Conservation (phyloP, 495 filamentous ascomycete genomes). For the Aspergillus asperescens region DNA sequence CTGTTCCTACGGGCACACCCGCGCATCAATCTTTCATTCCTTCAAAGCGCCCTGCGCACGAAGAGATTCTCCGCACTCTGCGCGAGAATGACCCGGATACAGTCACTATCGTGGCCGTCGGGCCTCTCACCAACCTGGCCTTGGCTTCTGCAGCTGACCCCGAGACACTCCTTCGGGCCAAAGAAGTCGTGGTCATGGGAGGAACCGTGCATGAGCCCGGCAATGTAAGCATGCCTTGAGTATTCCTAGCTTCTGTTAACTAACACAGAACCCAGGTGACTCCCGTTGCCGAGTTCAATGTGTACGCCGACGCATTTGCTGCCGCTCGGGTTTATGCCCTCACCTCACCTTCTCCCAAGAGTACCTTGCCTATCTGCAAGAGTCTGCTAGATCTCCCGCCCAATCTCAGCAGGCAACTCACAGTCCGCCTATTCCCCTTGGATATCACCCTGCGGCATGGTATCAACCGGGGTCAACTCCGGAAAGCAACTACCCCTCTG, state of each 20-base stretch:
- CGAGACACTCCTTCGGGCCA: constrained; percentile 78
- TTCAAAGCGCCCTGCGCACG: constrained; percentile 64
- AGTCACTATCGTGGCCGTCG: constrained; percentile 83
- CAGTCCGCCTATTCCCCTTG: constrained; percentile 76
- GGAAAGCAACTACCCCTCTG: constrained; percentile 46
- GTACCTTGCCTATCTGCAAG: constrained; percentile 59
- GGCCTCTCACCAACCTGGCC: constrained; percentile 87
- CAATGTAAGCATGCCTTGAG: constrained; percentile 51
- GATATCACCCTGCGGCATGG: constrained; percentile 80
- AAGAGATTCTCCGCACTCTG: constrained; percentile 80
- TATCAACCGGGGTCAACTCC: constrained; percentile 57
- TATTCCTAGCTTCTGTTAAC: background rate
- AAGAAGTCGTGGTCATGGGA: constrained; percentile 95
- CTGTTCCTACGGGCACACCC: constrained; percentile 27
- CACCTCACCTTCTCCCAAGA: constrained; percentile 68
- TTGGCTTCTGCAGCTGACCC: constrained; percentile 79
- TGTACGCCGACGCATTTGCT: constrained; percentile 74
- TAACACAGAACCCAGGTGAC: constrained; percentile 48
- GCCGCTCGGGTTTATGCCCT: constrained; percentile 85
- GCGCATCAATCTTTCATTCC: constrained; percentile 58
- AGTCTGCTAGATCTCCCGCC: constrained; percentile 61
- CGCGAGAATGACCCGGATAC: constrained; percentile 72
- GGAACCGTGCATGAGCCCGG: constrained; percentile 74
- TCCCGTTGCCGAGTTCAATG: constrained; percentile 79
- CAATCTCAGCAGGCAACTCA: constrained; percentile 59